phyloP scores from a whole-genome alignment of 352 stramenopile species.

The Phytophthora meadii region DNA sequence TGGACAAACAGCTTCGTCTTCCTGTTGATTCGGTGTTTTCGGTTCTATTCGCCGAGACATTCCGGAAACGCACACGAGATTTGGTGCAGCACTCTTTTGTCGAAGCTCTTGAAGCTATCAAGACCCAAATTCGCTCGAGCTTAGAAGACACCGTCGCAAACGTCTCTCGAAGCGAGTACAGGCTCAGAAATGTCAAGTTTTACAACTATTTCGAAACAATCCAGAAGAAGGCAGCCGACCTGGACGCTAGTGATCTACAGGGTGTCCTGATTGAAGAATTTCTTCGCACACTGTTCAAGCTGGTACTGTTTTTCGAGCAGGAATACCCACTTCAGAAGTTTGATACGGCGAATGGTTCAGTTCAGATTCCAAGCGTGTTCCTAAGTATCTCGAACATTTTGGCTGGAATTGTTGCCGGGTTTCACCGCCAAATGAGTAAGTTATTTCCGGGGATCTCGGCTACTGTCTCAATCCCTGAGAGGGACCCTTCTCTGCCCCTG shows the following conservation, averaged over 20 bases:
- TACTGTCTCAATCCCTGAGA: slow-evolving; percentile 30
- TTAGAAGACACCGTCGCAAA: slow-evolving; percentile 36
- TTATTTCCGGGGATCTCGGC: slow-evolving; percentile 53
- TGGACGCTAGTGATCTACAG: slow-evolving; percentile 81
- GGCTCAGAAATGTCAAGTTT: slow-evolving; percentile 64
- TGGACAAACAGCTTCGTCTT: slow-evolving; percentile 9
- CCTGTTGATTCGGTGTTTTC: slow-evolving; percentile 60
- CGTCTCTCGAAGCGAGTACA: slow-evolving; percentile 30
- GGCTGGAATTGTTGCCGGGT: slow-evolving; percentile 62
- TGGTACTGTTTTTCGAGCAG: slow-evolving; percentile 79
- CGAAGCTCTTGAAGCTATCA: slow-evolving; percentile 76
- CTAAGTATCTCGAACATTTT: slow-evolving; percentile 77
- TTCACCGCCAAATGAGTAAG: slow-evolving; percentile 47
- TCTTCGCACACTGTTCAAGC: slow-evolving; percentile 71
- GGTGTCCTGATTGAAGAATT: slow-evolving; percentile 81
- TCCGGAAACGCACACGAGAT: slow-evolving; percentile 68
- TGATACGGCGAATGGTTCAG: background rate
- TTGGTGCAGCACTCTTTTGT: slow-evolving; percentile 82
- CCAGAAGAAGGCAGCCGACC: slow-evolving; percentile 61
- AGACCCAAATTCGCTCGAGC: slow-evolving; percentile 57
- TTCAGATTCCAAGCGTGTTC: slow-evolving; percentile 44
- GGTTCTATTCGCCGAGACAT: slow-evolving; percentile 65
- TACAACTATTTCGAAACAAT: slow-evolving; percentile 84
- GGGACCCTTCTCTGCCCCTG: slow-evolving; percentile 5
- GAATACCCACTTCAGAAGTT: slow-evolving; percentile 47